These are phyloP conservation scores for Glonium stellatum DNA, from an alignment of 495 filamentous ascomycete species.

Conservation along the genomic window DNA sequence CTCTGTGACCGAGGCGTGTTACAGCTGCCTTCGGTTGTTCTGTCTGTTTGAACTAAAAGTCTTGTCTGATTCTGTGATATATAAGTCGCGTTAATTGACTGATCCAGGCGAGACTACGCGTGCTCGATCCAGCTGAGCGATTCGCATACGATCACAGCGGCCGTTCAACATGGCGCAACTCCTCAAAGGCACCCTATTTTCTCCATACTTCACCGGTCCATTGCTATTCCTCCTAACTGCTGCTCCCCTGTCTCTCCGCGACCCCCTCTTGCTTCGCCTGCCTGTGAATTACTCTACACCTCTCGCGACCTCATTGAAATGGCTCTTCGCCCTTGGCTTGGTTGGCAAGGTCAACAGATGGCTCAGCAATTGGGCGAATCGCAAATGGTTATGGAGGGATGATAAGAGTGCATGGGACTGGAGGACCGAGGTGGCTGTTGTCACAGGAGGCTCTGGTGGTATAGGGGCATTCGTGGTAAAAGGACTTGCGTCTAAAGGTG, in stretches of 20 bases:
- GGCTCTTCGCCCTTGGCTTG: conserved; percentile 26
- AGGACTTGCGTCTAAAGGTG: conserved; percentile 41
- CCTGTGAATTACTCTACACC: conserved; percentile 17
- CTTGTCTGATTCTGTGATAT: too few species aligned
- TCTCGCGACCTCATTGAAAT: conserved; percentile 20
- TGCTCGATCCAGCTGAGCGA: not conserved
- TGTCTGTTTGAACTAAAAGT: too few species aligned
- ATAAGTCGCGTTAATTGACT: too few species aligned
- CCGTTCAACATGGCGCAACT: not conserved
- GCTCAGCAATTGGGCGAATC: conserved; percentile 41
- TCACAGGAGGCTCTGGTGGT: conserved; percentile 54
- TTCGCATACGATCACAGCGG: not conserved
- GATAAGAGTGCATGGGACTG: conserved; percentile 39
- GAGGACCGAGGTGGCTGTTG: conserved; percentile 47
- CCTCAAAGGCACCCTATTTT: not conserved
- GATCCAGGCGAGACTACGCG: too few species aligned
- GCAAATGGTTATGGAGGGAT: conserved; percentile 40
- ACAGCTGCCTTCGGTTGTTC: too few species aligned
- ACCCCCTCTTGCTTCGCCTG: conserved; percentile 22
- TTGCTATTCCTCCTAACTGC: not conserved
- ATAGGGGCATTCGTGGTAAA: conserved; percentile 49
- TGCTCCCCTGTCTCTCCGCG: not conserved
- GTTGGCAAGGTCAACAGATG: conserved; percentile 39
- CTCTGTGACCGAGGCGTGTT: too few species aligned
- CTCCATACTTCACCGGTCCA: not conserved